Conservation (phyloP, 2,329 filamentous ascomycete species). For the Ampelomyces quisqualis region DNA sequence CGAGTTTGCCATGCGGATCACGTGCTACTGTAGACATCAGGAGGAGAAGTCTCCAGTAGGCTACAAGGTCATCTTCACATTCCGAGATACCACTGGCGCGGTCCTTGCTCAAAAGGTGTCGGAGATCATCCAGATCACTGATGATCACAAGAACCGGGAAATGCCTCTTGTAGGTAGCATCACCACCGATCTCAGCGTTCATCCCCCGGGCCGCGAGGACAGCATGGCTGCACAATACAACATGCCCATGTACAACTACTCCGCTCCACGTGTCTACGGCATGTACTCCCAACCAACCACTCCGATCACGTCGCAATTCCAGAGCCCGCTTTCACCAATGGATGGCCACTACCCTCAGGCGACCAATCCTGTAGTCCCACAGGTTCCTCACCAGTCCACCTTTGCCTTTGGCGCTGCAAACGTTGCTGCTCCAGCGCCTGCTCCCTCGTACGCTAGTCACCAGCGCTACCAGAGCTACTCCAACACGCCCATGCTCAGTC, state of each 20-base stretch:
- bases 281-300: constrained; percentile 34
- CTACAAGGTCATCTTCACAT: constrained; percentile 89
- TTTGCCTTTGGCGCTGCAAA: constrained; percentile 14
- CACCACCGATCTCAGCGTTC: constrained; percentile 23
- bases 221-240: constrained; percentile 18
- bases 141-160: constrained; percentile 80
- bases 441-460: constrained; percentile 17
- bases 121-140: constrained; percentile 89
- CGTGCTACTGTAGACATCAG: constrained; percentile 95
- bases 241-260: constrained; percentile 24
- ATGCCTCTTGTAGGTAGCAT: constrained; percentile 21
- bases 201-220: constrained; percentile 12
- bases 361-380: constrained; percentile 10
- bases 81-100: constrained; percentile 76
- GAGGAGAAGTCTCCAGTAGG: constrained; percentile 76
- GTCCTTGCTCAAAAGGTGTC: constrained; percentile 77
- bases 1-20: constrained; percentile 89
- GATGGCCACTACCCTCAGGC: constrained; percentile 17
- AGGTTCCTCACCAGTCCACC: constrained; percentile 12
- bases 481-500: constrained; percentile 25
- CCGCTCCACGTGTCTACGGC: constrained; percentile 22
- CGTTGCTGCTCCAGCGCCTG: constrained; percentile 10
- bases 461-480: constrained; percentile 26
- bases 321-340: constrained; percentile 20
- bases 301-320: constrained; percentile 23